Conservation (phyloP, 2,329 filamentous ascomycete species). For the Colletotrichum lindemuthianum region DNA sequence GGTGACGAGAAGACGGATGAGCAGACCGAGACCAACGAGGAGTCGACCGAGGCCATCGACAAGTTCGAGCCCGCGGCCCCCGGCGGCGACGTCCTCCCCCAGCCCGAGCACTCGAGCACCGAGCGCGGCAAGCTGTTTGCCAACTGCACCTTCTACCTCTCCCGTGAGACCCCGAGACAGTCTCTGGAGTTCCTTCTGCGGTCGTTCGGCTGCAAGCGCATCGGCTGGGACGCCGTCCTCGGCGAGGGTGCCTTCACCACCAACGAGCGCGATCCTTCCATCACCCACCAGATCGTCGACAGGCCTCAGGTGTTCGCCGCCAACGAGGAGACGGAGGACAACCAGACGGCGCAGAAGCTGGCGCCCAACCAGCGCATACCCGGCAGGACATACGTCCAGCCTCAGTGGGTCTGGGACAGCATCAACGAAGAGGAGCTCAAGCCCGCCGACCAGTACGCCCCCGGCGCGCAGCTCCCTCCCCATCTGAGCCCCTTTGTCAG, state of each 20-base stretch:
- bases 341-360: constrained; percentile 69
- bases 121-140: constrained; percentile 83
- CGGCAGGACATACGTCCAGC: constrained; percentile 93
- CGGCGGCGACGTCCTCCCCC: constrained; percentile 85
- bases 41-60: constrained; percentile 75
- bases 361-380: constrained; percentile 78
- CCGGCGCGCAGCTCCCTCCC: constrained; percentile 88
- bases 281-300: constrained; percentile 97
- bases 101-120: constrained; percentile 74
- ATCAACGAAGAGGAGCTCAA: constrained; percentile 92
- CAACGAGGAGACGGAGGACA: constrained; percentile 58
- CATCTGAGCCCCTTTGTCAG: constrained; percentile 97
- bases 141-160: constrained; percentile 90
- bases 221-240: constrained; percentile 92
- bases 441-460: constrained; percentile 86
- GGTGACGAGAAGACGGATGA: constrained; percentile 55
- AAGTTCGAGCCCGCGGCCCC: constrained; percentile 88
- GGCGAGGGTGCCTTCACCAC: constrained; percentile 94
- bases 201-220: constrained; percentile 93
- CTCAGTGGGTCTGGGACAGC: constrained; percentile 99
- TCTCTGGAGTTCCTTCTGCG: constrained; percentile 93
- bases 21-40: constrained; percentile 50
- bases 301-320: constrained; percentile 77
- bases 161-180: constrained; percentile 90
- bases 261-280: constrained; percentile 85